A percentile compares a stretch with the other conserved stretches of the same genome.
Evolutionary conservation across 2,329 filamentous ascomycete genomes (phyloP).

Genomic region (Penicillium sp.): DNA sequence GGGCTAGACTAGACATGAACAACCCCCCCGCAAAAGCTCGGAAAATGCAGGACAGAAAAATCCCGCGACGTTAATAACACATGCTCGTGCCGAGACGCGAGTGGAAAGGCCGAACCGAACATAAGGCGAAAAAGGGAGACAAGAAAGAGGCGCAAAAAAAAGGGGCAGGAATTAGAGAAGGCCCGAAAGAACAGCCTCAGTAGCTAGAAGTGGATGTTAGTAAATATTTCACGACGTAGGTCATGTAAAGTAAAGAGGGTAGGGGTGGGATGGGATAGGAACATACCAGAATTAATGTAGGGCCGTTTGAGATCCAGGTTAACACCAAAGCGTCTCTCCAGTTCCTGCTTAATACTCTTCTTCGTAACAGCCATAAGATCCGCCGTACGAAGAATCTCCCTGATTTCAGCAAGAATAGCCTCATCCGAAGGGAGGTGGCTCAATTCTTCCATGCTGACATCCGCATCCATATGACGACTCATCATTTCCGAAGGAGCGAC

Average conservation of each 20-base stretch:
- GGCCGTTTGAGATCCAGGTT: slow-evolving; percentile 83
- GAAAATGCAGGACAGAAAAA: slow-evolving; percentile 1
- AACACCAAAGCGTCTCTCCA: slow-evolving; percentile 88
- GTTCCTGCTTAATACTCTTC: slow-evolving; percentile 93
- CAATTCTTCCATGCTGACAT: slow-evolving; percentile 77
- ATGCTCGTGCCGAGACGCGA: slow-evolving; percentile 11
- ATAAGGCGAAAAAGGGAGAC: too few relatives aligned
- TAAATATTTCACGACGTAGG: too few relatives aligned
- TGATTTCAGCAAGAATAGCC: slow-evolving; percentile 86
- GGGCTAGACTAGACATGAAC: background rate
- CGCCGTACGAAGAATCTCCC: slow-evolving; percentile 86
- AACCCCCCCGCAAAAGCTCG: too few relatives aligned
- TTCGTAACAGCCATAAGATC: slow-evolving; percentile 98
- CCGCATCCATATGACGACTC: slow-evolving; percentile 69
- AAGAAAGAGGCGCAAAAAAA: too few relatives aligned
- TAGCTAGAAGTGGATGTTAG: slow-evolving; percentile 55
- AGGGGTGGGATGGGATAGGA: too few relatives aligned
- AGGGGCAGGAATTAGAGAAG: slow-evolving; percentile 63
- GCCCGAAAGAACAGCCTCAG: slow-evolving; percentile 77
- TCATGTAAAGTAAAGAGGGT: too few relatives aligned
- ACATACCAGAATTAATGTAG: slow-evolving; percentile 91
- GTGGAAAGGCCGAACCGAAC: background rate
- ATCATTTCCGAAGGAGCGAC: slow-evolving; percentile 74
- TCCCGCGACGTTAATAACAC: slow-evolving; percentile 24
- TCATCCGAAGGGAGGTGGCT: slow-evolving; percentile 83